Evolutionary conservation across 805 yeast genomes (phyloP).

Genomic region (Ogataea methylovora): DNA sequence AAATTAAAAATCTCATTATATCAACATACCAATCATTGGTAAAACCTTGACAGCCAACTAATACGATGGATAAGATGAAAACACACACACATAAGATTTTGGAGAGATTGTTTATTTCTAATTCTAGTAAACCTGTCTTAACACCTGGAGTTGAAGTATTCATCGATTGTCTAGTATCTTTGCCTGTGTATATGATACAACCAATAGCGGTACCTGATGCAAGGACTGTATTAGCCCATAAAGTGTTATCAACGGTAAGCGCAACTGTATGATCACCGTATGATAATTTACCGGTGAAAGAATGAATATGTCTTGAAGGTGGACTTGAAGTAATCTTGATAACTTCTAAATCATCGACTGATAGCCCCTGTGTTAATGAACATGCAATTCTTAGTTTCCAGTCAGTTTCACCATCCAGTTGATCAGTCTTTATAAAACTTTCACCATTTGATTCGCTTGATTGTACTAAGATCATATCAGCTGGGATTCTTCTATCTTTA

Average conservation of each 20-base stretch:
- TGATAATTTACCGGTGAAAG: conserved; percentile 68
- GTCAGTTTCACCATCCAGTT: conserved; percentile 97
- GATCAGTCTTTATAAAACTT: conserved; percentile 92
- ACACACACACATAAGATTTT: conserved; percentile 86
- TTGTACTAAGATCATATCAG: conserved; percentile 81
- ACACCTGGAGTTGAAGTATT: conserved; percentile 85
- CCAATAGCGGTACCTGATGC: conserved; percentile 93
- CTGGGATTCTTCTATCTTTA: conserved; percentile 86
- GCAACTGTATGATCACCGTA: conserved; percentile 54
- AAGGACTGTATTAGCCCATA: conserved; percentile 97
- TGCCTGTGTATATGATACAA: conserved; percentile 82
- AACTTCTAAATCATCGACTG: conserved; percentile 43
- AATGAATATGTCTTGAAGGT: conserved; percentile 80
- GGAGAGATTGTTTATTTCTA: conserved; percentile 83
- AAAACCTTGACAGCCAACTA: conserved; percentile 79
- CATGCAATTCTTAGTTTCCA: conserved; percentile 90
- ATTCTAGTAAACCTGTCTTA: conserved; percentile 81
- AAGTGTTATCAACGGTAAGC: conserved; percentile 78
- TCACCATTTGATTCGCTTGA: conserved; percentile 82
- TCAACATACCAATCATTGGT: conserved; percentile 78
- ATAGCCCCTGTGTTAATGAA: conserved; percentile 56
- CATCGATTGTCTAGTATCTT: conserved; percentile 90
- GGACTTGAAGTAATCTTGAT: conserved; percentile 61
- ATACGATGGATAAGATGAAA: conserved; percentile 61
- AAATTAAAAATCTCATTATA: conserved; percentile 80